These are phyloP conservation scores for Boletus subparvulus DNA, from an alignment of 768 basidiomycete species.

Conservation along the genomic window DNA sequence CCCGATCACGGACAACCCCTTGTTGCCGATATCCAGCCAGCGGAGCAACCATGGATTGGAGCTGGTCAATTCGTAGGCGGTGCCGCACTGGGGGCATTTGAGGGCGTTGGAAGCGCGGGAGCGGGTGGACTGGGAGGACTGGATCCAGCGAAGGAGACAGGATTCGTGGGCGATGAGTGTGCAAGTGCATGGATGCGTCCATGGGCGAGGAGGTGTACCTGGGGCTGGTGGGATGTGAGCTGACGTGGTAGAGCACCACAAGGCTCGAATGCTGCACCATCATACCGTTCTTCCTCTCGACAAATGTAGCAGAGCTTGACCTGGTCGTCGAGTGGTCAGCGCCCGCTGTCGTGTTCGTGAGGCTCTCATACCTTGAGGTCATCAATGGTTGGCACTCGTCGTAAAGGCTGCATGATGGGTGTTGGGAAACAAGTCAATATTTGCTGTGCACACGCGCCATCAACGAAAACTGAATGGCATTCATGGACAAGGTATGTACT, in stretches of 20 bases:
- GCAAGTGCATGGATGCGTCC: conserved; percentile 82
- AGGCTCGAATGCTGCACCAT: conserved; percentile 28
- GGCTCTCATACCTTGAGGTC: conserved; percentile 31
- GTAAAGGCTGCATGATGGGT: conserved; percentile 23
- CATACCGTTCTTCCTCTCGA: conserved; percentile 64
- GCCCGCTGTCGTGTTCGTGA: background rate
- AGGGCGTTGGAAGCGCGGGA: conserved; percentile 60
- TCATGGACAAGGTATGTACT: conserved; percentile 20
- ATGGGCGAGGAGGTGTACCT: conserved; percentile 51
- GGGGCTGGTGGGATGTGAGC: conserved; percentile 31
- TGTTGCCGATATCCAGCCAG: conserved; percentile 52
- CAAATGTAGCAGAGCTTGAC: conserved; percentile 84
- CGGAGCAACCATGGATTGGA: conserved; percentile 53
- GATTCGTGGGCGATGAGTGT: conserved; percentile 79
- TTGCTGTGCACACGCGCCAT: background rate
- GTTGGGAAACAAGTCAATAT: background rate
- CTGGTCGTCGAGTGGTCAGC: conserved; percentile 23
- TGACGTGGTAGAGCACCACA: background rate
- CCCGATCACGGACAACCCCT: conserved; percentile 48
- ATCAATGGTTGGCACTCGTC: conserved; percentile 33
- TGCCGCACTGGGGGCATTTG: conserved; percentile 78
- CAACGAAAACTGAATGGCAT: conserved; percentile 10
- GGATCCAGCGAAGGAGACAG: conserved; percentile 80
- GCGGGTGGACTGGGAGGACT: conserved; percentile 59
- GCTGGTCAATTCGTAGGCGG: conserved; percentile 66